Percentiles rank a stretch among this genome's conserved stretches.
phyloP scores from a whole-genome alignment of 2,329 filamentous ascomycete species.

The Cytospora piceicola region DNA sequence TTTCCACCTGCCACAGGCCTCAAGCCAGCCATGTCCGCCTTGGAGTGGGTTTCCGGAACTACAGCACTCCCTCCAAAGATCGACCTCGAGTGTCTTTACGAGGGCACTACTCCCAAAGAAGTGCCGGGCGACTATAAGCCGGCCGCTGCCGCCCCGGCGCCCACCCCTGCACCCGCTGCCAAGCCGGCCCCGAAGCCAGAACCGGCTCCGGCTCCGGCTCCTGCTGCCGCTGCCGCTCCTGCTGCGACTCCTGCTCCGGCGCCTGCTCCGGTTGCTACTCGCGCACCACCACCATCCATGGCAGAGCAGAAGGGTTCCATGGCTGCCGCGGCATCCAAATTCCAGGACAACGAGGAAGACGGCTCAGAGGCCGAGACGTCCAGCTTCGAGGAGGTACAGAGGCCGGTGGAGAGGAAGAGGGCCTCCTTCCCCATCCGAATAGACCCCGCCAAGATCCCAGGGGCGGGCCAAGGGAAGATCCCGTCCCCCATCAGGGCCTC shows the following conservation, averaged over 20 bases:
- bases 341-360: slow-evolving; percentile 71
- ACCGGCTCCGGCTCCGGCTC: slow-evolving; percentile 43
- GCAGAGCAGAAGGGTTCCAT: slow-evolving; percentile 88
- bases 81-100: slow-evolving; percentile 89
- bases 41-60: slow-evolving; percentile 88
- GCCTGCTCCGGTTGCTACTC: slow-evolving; percentile 53
- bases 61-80: slow-evolving; percentile 86
- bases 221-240: slow-evolving; percentile 48
- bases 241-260: slow-evolving; percentile 52
- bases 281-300: slow-evolving; percentile 67
- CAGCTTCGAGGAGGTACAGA: slow-evolving; percentile 84
- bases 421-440: slow-evolving; percentile 41
- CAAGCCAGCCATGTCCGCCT: slow-evolving; percentile 77
- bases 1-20: slow-evolving; percentile 83
- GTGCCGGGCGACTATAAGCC: slow-evolving; percentile 72
- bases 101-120: slow-evolving; percentile 79
- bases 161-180: slow-evolving; percentile 48
- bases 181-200: slow-evolving; percentile 53
- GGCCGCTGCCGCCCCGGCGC: slow-evolving; percentile 48
- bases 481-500: slow-evolving; percentile 39
- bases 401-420: slow-evolving; percentile 74
- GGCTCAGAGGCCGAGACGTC: slow-evolving; percentile 60
- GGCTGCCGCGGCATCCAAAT: slow-evolving; percentile 82
- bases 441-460: slow-evolving; percentile 47
- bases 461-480: slow-evolving; percentile 39